phyloP scores from a whole-genome alignment of 164 flowering plant species.

The Liquidambar formosana region DNA sequence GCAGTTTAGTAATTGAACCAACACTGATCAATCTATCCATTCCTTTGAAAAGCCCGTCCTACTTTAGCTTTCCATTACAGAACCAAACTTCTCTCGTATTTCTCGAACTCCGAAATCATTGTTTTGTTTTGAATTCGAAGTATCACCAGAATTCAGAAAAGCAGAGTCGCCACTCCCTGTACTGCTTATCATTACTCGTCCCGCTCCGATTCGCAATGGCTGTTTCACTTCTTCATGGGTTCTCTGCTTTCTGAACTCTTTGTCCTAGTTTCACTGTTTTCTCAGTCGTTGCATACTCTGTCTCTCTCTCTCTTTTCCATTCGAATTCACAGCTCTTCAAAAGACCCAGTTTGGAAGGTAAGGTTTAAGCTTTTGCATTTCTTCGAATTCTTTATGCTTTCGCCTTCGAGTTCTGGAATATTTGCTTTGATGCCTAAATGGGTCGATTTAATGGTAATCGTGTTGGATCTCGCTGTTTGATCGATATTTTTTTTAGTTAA shows the following conservation, averaged over 20 bases:
- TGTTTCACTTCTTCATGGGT: neutral
- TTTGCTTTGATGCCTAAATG: neutral
- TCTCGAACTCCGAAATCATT: neutral
- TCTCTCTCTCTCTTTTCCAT: constrained; percentile 11
- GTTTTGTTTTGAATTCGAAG: neutral
- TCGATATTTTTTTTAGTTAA: neutral
- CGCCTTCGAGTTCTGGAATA: neutral
- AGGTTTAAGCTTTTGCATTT: neutral
- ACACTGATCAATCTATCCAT: neutral
- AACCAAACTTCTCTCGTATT: constrained; percentile 2
- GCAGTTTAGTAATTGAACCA: neutral
- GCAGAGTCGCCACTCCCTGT: neutral
- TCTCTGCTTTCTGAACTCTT: neutral
- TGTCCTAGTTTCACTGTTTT: neutral
- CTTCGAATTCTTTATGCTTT: neutral
- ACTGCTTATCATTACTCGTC: neutral
- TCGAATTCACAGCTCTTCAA: constrained; percentile 5
- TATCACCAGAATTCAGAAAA: neutral
- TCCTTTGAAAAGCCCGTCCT: neutral
- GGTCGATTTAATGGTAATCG: neutral
- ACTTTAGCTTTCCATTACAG: neutral
- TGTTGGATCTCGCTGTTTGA: neutral
- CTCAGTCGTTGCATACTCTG: neutral
- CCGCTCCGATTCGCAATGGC: neutral
- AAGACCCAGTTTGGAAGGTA: constrained; percentile 1